Percentiles rank a stretch among this genome's conserved stretches.
Conservation (phyloP, 2,329 filamentous ascomycete genomes). For the Penicillium hordei region DNA sequence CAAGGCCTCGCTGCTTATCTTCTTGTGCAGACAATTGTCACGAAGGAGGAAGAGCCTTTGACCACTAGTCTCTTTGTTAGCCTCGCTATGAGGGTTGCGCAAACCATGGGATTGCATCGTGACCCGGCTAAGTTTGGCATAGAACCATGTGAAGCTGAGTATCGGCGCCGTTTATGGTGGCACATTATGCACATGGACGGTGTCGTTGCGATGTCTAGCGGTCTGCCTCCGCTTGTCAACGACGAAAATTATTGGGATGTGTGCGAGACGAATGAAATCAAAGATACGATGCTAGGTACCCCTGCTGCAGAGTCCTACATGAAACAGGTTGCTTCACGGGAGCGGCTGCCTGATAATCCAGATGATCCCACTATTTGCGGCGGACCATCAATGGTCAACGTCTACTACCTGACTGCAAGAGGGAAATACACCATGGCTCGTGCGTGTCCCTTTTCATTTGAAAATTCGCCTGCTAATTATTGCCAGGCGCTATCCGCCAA, state of each 20-base stretch:
- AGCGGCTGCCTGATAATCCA: constrained; percentile 40
- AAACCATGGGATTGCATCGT: constrained; percentile 51
- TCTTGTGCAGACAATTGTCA: constrained; percentile 48
- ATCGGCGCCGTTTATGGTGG: constrained; percentile 50
- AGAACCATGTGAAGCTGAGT: constrained; percentile 46
- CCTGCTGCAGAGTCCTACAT: constrained; percentile 41
- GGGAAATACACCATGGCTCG: constrained; percentile 49
- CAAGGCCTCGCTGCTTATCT: constrained; percentile 49
- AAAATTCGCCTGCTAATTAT: constrained; percentile 3
- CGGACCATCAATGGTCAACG: constrained; percentile 43
- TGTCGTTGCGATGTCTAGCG: constrained; percentile 52
- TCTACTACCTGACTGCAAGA: constrained; percentile 45
- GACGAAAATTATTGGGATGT: constrained; percentile 53
- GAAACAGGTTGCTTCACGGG: constrained; percentile 32
- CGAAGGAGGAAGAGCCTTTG: constrained; percentile 51
- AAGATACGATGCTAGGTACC: constrained; percentile 46
- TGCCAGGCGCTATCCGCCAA: constrained; percentile 42
- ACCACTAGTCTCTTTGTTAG: constrained; percentile 51
- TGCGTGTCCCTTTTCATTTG: constrained; percentile 25
- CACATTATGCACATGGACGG: constrained; percentile 51
- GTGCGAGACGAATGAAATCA: constrained; percentile 47
- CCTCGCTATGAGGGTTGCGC: constrained; percentile 48
- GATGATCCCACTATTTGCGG: constrained; percentile 45
- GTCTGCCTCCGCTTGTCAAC: constrained; percentile 48
- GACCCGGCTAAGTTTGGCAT: constrained; percentile 52